Evolutionary conservation across 106 monocot genomes (phyloP).

Genomic region (Agapanthus africanus): DNA sequence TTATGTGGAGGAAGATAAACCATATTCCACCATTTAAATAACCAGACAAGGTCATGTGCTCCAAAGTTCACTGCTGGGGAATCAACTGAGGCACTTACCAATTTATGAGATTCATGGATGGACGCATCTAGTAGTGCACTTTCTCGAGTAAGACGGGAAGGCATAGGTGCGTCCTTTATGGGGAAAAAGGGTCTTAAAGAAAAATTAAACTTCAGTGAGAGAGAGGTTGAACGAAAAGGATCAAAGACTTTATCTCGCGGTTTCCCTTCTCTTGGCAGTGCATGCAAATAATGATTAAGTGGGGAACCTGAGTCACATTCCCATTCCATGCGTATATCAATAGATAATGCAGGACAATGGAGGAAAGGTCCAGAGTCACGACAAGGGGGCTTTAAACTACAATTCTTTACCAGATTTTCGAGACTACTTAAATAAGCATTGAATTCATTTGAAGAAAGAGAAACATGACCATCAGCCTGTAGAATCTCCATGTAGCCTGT

Average conservation of each 20-base stretch:
- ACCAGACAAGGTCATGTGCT: constrained; percentile 85
- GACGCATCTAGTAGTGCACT: constrained; percentile 17
- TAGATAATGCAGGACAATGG: constrained; percentile 53
- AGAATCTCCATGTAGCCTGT: constrained; percentile 80
- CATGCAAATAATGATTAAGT: constrained; percentile 84
- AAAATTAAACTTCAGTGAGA: constrained; percentile 81
- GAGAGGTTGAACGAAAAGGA: constrained; percentile 92
- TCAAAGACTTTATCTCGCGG: constrained; percentile 72
- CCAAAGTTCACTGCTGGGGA: constrained; percentile 70
- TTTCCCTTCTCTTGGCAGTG: constrained; percentile 80
- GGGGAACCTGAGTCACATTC: constrained; percentile 86
- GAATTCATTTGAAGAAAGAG: constrained; percentile 56
- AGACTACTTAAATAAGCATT: constrained; percentile 68
- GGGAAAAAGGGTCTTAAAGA: constrained; percentile 46
- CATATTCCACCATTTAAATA: constrained; percentile 85
- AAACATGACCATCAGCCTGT: constrained; percentile 78
- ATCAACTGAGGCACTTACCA: constrained; percentile 19
- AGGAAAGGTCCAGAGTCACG: constrained; percentile 46
- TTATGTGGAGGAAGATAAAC: constrained; percentile 88
- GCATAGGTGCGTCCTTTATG: constrained; percentile 13
- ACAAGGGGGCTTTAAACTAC: constrained; percentile 52
- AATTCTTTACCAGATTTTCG: constrained; percentile 60
- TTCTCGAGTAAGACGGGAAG: constrained; percentile 11
- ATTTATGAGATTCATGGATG: constrained; percentile 15
- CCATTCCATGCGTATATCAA: constrained; percentile 92